Percentiles rank a stretch among this genome's conserved stretches.
Evolutionary conservation across 495 filamentous ascomycete genomes (phyloP).

Genomic region (Hyaloscypha variabilis): DNA sequence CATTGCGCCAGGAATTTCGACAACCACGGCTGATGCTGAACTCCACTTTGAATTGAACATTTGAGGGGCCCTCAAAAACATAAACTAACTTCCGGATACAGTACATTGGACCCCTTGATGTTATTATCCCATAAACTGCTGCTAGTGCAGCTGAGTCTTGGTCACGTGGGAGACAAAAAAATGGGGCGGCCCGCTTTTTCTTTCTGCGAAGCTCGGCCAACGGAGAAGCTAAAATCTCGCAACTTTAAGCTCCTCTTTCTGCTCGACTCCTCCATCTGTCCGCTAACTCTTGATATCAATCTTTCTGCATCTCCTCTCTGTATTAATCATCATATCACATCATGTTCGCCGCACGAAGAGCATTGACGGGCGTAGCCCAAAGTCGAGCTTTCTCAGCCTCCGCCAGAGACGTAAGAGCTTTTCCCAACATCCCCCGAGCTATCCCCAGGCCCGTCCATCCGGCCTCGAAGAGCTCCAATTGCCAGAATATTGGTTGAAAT

Average conservation of each 20-base stretch:
- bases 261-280: conserved; percentile 13
- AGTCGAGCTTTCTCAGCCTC: conserved; percentile 93
- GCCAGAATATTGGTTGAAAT: not conserved
- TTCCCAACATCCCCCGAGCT: conserved; percentile 10
- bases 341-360: conserved; percentile 79
- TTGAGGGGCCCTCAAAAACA: no score
- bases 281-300: conserved; percentile 14
- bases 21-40: no score
- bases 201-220: conserved; percentile 6
- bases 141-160: not conserved
- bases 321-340: conserved; percentile 35
- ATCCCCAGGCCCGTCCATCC: conserved; percentile 4
- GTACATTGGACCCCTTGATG: no score
- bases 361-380: conserved; percentile 69
- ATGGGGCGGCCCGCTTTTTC: not conserved
- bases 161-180: not conserved
- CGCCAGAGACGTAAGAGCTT: conserved; percentile 73
- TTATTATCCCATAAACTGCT: not conserved
- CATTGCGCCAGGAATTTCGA: no score
- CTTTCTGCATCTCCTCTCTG: conserved; percentile 6
- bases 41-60: no score
- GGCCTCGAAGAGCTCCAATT: not conserved
- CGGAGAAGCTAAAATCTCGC: conserved; percentile 6
- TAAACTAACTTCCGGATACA: no score
- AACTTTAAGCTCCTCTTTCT: conserved; percentile 10